Percentiles rank a stretch among this genome's conserved stretches.
phyloP scores from a whole-genome alignment of 306 rosid genomes.

The Medicago truncatula region MtrunA17r5.0-ANR NC_053043.1:13285501-13286000 shows the following conservation, averaged over 20 bases:
- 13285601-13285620: conserved; percentile 19
- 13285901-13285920: conserved; percentile 79
- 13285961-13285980: conserved; percentile 54
- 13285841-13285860: conserved; percentile 35
- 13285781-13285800: conserved; percentile 9
- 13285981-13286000: not conserved
- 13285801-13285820: not conserved
- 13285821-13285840: conserved; percentile 11
- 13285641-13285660: conserved; percentile 27
- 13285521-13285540: not conserved
- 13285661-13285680: conserved; percentile 11
- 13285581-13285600: not conserved
- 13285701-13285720: not conserved
- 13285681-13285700: not conserved
- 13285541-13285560: not conserved
- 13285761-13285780: not conserved
- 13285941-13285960: conserved; percentile 80
- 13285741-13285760: not conserved
- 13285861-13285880: conserved; percentile 31
- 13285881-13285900: conserved; percentile 40
- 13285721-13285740: conserved; percentile 8
- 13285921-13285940: conserved; percentile 91
- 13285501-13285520: conserved; percentile 9
- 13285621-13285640: not conserved
- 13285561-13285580: conserved; percentile 8